Conservation (phyloP, 1,284 basidiomycete genomes). For the Papiliotrema flavescens region DNA sequence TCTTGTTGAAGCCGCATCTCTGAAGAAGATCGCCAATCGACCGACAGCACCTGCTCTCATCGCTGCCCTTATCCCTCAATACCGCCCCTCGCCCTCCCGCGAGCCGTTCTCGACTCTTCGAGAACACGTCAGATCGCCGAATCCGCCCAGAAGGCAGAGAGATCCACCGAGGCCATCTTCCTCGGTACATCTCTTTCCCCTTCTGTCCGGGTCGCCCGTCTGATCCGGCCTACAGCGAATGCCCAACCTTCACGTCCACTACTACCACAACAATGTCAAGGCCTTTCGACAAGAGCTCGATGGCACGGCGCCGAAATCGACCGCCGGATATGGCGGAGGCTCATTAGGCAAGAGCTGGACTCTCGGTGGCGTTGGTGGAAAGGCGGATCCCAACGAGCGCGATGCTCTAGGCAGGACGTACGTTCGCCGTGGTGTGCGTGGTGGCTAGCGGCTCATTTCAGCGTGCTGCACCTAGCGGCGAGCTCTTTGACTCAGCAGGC, state of each 20-base stretch:
- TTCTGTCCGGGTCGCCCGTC: too few species aligned
- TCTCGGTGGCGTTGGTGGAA: slow-evolving; percentile 52
- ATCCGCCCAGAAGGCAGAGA: too few species aligned
- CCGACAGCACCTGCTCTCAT: too few species aligned
- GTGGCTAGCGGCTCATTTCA: slow-evolving; percentile 58
- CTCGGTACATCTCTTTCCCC: slow-evolving; percentile 15
- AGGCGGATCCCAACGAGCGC: slow-evolving; percentile 48
- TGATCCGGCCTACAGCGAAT: slow-evolving; percentile 19
- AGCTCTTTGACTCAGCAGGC: slow-evolving; percentile 61
- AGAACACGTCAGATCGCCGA: background rate
- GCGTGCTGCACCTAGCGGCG: slow-evolving; percentile 76
- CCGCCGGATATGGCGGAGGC: slow-evolving; percentile 19
- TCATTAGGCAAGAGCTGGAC: slow-evolving; percentile 64
- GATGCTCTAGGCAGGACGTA: slow-evolving; percentile 42
- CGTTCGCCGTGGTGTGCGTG: slow-evolving; percentile 66
- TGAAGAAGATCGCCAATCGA: too few species aligned
- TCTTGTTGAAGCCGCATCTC: too few species aligned
- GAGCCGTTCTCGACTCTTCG: too few species aligned
- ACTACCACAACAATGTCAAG: slow-evolving; percentile 69
- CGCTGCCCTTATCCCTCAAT: too few species aligned
- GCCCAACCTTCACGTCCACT: slow-evolving; percentile 70
- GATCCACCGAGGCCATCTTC: slow-evolving; percentile 31
- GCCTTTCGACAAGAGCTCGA: slow-evolving; percentile 78
- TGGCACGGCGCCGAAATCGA: slow-evolving; percentile 26
- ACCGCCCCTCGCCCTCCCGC: too few species aligned